Base-by-base conservation (phyloP, 257 asterid species). In the Knoxia roxburghii region DNA sequence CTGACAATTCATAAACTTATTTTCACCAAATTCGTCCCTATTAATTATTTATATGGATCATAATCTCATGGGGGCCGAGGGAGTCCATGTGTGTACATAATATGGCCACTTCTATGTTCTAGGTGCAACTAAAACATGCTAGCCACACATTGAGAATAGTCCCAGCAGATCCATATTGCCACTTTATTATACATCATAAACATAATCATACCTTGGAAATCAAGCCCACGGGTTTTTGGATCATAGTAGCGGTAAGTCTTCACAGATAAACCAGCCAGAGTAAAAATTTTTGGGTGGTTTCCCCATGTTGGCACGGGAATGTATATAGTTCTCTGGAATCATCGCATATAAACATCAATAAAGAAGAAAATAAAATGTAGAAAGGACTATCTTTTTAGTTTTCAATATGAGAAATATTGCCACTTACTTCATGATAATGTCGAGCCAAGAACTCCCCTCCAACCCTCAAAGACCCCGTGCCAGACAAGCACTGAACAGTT, bases 271-370 rank as follows among this genome's bases (percentile, higher is more conserved):
- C 99, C 97, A 51, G 97, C 95, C 73, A 90, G 75, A 74, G 84
- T 84, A 67, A 93, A 93, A 50, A 93, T 79, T 79, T 93, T 93
- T 32, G 89, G 80, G 77, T 93, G 99, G 85, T 90, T 90, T 78
- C 99, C 99, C 99, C 99, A 93, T 59, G 99, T 93, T 70, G 99
- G 99, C 73, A 65, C 84, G 26, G 99, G 96, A 73, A 93, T 86
- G 60, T 82, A 90, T 40, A 93, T 90, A 50, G 89, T 85, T 56
- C 60, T 95, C 99, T 93, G 92, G 80, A 79, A 64, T 63, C 26
- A 68, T 53, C 50, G 65, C 67, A 56, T 5, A 62, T 24, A 33
- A 51, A 65, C 67, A 65, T 57, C 1, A 66, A 35, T 14, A 8
- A 24, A 30, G 29, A 32, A 30, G 7, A 40, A 59, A 59, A 15